These are phyloP conservation scores for Trichoderma asperelloides DNA, from an alignment of 495 filamentous ascomycete species.

Conservation along the genomic window DNA sequence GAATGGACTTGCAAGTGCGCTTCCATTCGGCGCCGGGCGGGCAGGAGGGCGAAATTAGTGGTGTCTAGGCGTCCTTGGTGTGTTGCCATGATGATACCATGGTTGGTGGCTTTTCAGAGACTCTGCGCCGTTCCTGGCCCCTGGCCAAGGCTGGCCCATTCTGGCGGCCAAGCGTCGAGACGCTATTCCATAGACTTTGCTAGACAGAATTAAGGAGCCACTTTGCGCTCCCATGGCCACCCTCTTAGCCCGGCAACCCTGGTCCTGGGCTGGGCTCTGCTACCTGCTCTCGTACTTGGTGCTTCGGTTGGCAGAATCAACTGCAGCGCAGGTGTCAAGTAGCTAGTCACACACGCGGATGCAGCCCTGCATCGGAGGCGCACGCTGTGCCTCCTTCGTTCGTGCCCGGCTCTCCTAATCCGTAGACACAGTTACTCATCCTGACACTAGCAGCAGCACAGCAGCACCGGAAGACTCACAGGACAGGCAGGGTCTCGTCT, in stretches of 20 bases:
- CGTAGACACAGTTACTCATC: background rate
- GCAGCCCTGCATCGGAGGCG: background rate
- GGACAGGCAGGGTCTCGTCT: too few relatives aligned
- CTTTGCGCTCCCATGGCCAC: background rate
- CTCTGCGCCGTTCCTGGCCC: background rate
- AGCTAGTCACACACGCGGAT: background rate
- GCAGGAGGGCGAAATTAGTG: background rate
- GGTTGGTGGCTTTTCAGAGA: background rate
- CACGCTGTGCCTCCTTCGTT: too few relatives aligned
- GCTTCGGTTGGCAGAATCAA: background rate
- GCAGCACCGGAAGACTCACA: too few relatives aligned
- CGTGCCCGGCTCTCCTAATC: background rate
- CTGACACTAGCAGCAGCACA: too few relatives aligned
- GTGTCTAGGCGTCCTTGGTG: background rate
- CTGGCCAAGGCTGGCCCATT: constrained; percentile 5
- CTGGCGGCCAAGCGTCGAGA: background rate
- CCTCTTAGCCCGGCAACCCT: background rate
- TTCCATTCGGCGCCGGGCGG: background rate
- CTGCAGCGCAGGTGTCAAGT: background rate
- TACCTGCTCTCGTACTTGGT: background rate
- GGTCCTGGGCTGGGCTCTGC: background rate
- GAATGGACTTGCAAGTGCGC: background rate
- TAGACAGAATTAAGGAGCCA: constrained; percentile 1
- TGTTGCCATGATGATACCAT: background rate
- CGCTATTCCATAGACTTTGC: background rate